Evolutionary conservation across 495 filamentous ascomycete genomes (phyloP).

Genomic region (Penicillium salamii): DNA sequence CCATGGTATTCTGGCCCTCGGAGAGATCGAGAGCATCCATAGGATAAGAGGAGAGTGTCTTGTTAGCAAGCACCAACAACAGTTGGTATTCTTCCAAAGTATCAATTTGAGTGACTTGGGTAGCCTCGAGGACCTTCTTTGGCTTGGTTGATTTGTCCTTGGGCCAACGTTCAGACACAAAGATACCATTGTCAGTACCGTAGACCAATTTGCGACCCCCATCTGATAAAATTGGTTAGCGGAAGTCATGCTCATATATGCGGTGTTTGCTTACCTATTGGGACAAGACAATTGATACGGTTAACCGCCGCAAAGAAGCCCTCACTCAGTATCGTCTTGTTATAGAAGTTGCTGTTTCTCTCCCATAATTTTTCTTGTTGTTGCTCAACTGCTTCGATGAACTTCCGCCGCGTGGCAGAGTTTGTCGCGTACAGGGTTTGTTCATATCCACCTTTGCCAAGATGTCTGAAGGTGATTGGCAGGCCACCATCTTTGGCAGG

Average conservation of each 20-base stretch:
- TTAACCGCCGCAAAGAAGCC: slow-evolving; percentile 79
- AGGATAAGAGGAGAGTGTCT: slow-evolving; percentile 82
- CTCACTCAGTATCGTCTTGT: slow-evolving; percentile 79
- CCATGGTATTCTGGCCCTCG: slow-evolving; percentile 65
- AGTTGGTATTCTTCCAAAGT: slow-evolving; percentile 92
- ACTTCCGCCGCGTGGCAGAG: slow-evolving; percentile 77
- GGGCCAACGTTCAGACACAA: slow-evolving; percentile 81
- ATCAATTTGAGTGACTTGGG: slow-evolving; percentile 89
- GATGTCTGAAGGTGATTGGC: slow-evolving; percentile 96
- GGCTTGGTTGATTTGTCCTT: slow-evolving; percentile 77
- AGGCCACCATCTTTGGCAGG: slow-evolving; percentile 68
- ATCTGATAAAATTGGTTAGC: slow-evolving; percentile 53
- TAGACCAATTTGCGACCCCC: slow-evolving; percentile 92
- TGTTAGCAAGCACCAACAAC: slow-evolving; percentile 88
- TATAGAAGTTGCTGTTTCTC: slow-evolving; percentile 86
- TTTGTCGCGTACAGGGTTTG: slow-evolving; percentile 77
- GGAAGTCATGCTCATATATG: background rate
- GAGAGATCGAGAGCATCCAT: slow-evolving; percentile 79
- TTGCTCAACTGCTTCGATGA: slow-evolving; percentile 90
- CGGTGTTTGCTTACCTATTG: slow-evolving; percentile 61
- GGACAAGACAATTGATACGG: slow-evolving; percentile 88
- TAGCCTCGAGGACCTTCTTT: slow-evolving; percentile 78
- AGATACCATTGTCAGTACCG: slow-evolving; percentile 92
- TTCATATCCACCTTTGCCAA: slow-evolving; percentile 96
- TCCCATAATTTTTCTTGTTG: slow-evolving; percentile 83